phyloP scores from a whole-genome alignment of 441 rosid species.

The Biscutella auriculata region DNA sequence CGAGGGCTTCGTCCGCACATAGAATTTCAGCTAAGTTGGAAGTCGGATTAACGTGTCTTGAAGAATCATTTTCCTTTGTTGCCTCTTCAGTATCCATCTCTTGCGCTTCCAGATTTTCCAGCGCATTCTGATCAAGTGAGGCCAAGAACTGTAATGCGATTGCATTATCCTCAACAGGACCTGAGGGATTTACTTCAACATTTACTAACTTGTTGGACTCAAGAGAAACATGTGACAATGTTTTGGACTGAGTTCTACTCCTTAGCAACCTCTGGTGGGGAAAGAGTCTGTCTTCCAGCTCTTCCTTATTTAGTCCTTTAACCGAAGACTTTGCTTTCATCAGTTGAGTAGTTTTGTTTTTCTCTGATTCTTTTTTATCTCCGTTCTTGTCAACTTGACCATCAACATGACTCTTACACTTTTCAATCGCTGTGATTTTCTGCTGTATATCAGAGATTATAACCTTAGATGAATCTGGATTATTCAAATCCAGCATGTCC shows the following conservation, averaged over 20 bases:
- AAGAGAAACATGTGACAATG: slow-evolving; percentile 20
- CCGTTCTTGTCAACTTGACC: too few species aligned
- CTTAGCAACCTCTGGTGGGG: slow-evolving; percentile 90
- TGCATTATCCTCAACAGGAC: slow-evolving; percentile 37
- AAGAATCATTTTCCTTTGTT: slow-evolving; percentile 32
- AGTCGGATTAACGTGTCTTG: slow-evolving; percentile 22
- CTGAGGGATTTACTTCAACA: slow-evolving; percentile 31
- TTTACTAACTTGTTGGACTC: slow-evolving; percentile 21
- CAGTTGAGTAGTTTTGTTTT: slow-evolving; percentile 19
- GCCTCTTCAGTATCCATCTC: slow-evolving; percentile 42
- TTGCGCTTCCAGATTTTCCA: slow-evolving; percentile 34
- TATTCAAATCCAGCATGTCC: slow-evolving; percentile 82
- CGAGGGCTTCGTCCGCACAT: slow-evolving; percentile 62
- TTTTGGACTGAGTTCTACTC: slow-evolving; percentile 36
- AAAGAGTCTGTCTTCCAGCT: slow-evolving; percentile 82
- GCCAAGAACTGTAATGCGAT: slow-evolving; percentile 53
- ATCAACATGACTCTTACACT: slow-evolving; percentile 47
- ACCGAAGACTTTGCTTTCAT: slow-evolving; percentile 29
- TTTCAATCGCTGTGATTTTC: slow-evolving; percentile 84
- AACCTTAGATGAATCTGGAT: slow-evolving; percentile 61
- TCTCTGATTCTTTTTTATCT: too few species aligned
- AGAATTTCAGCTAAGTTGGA: slow-evolving; percentile 38
- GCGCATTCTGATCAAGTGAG: slow-evolving; percentile 26
- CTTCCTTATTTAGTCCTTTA: slow-evolving; percentile 53
- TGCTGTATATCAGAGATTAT: slow-evolving; percentile 72